A percentile compares a stretch with the other conserved stretches of the same genome.
phyloP scores from a whole-genome alignment of 2,329 filamentous ascomycete species.

The Chrysoporthe austroafricana region DNA sequence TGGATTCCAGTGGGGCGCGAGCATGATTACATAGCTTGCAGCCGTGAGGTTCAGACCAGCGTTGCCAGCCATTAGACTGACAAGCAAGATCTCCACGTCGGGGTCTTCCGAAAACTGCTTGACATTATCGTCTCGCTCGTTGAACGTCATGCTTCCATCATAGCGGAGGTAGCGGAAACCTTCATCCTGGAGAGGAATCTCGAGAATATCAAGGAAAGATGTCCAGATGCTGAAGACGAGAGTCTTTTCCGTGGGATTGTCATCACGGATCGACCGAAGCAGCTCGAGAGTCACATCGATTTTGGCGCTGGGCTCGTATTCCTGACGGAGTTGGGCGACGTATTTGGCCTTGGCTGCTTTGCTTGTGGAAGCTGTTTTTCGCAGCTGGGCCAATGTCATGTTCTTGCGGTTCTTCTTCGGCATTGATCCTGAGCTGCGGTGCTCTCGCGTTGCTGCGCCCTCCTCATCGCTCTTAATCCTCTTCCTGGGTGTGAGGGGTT shows the following conservation, averaged over 20 bases:
- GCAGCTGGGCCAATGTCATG: conserved; percentile 33
- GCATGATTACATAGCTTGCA: conserved; percentile 81
- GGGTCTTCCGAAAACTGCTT: conserved; percentile 61
- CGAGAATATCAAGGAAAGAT: conserved; percentile 40
- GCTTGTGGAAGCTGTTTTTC: conserved; percentile 33
- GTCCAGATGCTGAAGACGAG: conserved; percentile 41
- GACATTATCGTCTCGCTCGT: conserved; percentile 63
- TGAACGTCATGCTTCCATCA: conserved; percentile 36
- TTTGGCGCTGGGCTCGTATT: conserved; percentile 39
- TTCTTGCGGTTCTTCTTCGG: conserved; percentile 19
- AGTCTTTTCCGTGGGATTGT: conserved; percentile 36
- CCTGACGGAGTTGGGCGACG: conserved; percentile 32
- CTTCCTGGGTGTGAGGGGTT: background rate
- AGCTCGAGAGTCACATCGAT: conserved; percentile 38
- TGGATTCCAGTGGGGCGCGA: conserved; percentile 91
- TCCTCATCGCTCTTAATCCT: background rate
- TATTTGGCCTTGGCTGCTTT: conserved; percentile 35
- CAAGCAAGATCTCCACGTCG: conserved; percentile 66
- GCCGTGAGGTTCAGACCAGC: conserved; percentile 81
- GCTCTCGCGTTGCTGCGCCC: background rate
- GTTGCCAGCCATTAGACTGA: conserved; percentile 78
- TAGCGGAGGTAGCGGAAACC: conserved; percentile 37
- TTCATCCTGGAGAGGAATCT: conserved; percentile 37
- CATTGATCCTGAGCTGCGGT: too few relatives aligned
- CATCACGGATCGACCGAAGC: conserved; percentile 33